Evolutionary conservation across 1,284 basidiomycete genomes (phyloP).

Genomic region (Apiotrichum sp.): DNA sequence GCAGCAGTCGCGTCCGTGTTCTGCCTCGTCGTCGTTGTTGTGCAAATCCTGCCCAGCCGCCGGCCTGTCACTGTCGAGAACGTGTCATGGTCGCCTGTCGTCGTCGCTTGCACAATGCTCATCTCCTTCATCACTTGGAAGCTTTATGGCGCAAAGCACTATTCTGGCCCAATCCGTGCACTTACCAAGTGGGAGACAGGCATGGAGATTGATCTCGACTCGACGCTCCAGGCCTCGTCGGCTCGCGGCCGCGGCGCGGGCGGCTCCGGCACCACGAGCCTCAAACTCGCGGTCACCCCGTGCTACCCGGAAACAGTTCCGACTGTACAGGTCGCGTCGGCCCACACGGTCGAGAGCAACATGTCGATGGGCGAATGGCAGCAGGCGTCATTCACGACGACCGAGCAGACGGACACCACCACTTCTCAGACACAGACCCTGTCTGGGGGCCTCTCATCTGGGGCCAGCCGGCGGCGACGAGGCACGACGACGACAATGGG

Average conservation of each 20-base stretch:
- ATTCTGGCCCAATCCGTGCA: conserved; percentile 44
- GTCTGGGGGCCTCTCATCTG: not conserved
- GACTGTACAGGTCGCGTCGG: conserved; percentile 2
- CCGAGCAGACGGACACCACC: not conserved
- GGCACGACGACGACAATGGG: not conserved
- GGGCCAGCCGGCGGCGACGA: not conserved
- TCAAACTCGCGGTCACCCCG: conserved; percentile 10
- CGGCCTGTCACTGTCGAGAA: conserved; percentile 31
- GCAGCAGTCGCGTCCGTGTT: conserved; percentile 31
- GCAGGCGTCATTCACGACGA: conserved; percentile 1
- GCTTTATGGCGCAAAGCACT: conserved; percentile 27
- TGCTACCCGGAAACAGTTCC: conserved; percentile 1
- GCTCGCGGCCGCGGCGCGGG: not conserved
- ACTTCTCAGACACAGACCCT: not conserved
- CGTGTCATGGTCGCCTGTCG: conserved; percentile 42
- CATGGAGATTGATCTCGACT: conserved; percentile 40
- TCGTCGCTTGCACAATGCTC: conserved; percentile 32
- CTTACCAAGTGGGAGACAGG: conserved; percentile 47
- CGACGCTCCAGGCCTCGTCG: conserved; percentile 15
- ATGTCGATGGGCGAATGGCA: conserved; percentile 11
- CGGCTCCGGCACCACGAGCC: not conserved
- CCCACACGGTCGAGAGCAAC: conserved; percentile 4
- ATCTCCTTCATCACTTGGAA: conserved; percentile 30
- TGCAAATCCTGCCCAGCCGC: conserved; percentile 32
- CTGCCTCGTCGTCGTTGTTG: conserved; percentile 28